phyloP scores from a whole-genome alignment of 1,284 basidiomycete genomes.

The Boletellus dicymbophilus region DNA sequence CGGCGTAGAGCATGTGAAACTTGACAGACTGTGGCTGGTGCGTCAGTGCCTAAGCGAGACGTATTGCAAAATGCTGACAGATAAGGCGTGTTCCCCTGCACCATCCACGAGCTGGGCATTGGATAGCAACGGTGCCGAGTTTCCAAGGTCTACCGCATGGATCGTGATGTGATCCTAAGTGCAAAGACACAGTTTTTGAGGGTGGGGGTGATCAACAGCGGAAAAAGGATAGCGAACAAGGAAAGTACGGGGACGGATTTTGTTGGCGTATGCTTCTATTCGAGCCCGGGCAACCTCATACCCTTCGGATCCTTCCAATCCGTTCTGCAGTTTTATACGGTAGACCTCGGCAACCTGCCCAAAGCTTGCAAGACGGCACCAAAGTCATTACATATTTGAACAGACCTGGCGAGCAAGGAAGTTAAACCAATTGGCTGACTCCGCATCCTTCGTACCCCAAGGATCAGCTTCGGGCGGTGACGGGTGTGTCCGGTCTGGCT shows the following conservation, averaged over 20 bases:
- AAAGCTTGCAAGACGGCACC: constrained; percentile 3
- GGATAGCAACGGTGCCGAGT: constrained; percentile 64
- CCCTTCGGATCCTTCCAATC: constrained; percentile 61
- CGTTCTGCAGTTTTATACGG: constrained; percentile 66
- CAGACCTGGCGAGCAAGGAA: constrained; percentile 64
- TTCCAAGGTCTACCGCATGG: constrained; percentile 73
- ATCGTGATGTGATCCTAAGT: constrained; percentile 74
- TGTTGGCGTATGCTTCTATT: constrained; percentile 73
- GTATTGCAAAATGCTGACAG: constrained; percentile 18
- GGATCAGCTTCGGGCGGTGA: constrained; percentile 29
- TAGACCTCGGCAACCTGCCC: constrained; percentile 68
- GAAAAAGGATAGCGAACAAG: constrained; percentile 48
- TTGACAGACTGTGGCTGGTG: constrained; percentile 42
- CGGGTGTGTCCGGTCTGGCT: constrained; percentile 42
- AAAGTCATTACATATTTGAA: constrained; percentile 7
- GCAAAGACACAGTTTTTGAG: constrained; percentile 3
- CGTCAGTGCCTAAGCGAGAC: constrained; percentile 7
- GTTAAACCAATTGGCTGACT: constrained; percentile 81
- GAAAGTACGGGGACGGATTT: constrained; percentile 64
- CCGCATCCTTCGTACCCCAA: constrained; percentile 32
- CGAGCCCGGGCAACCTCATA: constrained; percentile 70
- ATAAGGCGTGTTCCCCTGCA: constrained; percentile 8
- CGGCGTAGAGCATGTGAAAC: constrained; percentile 69
- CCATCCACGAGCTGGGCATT: constrained; percentile 50
- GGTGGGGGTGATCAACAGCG: not conserved